These are phyloP conservation scores for Phytophthora ramorum DNA, from an alignment of 352 stramenopile species.

Conservation along the genomic window DNA sequence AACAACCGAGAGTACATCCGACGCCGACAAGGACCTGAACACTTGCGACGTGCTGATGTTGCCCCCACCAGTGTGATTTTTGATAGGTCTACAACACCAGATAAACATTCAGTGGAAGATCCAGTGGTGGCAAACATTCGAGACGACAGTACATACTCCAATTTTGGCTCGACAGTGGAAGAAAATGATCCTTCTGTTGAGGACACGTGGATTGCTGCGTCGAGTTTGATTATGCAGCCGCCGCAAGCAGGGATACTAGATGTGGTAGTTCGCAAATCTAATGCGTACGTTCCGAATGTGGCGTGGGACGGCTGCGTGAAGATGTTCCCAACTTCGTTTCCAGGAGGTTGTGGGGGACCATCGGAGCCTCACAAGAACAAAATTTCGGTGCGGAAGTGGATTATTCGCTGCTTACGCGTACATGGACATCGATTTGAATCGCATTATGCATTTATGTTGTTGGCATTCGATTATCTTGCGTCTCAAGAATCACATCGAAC, in stretches of 20 bases:
- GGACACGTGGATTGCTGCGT: background rate
- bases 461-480: background rate
- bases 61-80: too few relatives aligned
- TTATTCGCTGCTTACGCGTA: slow-evolving; percentile 16
- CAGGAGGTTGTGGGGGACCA: slow-evolving; percentile 29
- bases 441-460: slow-evolving; percentile 15
- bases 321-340: slow-evolving; percentile 37
- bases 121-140: background rate
- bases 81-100: too few relatives aligned
- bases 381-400: slow-evolving; percentile 19
- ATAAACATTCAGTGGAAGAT: too few relatives aligned
- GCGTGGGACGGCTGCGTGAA: background rate
- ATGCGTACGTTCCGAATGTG: background rate
- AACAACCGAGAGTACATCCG: too few relatives aligned
- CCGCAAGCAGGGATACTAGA: background rate
- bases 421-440: slow-evolving; percentile 24
- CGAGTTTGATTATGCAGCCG: background rate
- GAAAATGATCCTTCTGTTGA: background rate
- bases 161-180: background rate
- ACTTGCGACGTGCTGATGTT: too few relatives aligned
- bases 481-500: background rate
- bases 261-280: background rate
- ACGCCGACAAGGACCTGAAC: too few relatives aligned
- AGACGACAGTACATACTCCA: background rate
- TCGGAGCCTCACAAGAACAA: slow-evolving; percentile 10